Evolutionary conservation across 495 filamentous ascomycete species (phyloP), one percentile per base, ranked within the genome.

Genomic region (Neurospora sp.): DNA sequence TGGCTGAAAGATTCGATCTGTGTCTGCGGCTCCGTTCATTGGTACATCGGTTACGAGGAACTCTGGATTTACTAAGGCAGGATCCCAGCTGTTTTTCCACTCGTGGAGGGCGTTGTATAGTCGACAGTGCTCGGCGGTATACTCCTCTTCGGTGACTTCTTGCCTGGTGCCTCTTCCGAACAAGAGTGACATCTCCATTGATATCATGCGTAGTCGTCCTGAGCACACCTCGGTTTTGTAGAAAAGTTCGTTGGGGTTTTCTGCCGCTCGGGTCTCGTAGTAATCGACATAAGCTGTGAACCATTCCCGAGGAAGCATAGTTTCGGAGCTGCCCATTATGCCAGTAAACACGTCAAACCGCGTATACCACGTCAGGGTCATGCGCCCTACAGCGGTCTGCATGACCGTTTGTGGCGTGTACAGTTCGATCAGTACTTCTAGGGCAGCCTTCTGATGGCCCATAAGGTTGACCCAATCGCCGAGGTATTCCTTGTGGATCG

Each of bases 381-480:
- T 89, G 39, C 90, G 90, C 66, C 89, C 88, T 28, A 91, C 85
- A 38, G 90, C 85, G 39, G 88, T 89, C 74, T 91, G 83, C 82
- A 91, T 91, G 31, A 92, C 90, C 0, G 92, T 90, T 72, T 94
- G 85, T 2, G 94, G 93, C 1, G 91, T 93, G 74, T 92, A 92
- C 1, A 97, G 80, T 74, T 92, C 86, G 4, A 87, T 92, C 59
- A 99, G 85, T 74, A 99, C 87, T 70, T 92, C 88, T 77, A 92
- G 88, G 2, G 96, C 95, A 7, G 95, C 96, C 81, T 90, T 94
- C 81, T 97, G 94, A 81, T 99, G 96, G 39, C 93, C 92, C 78
- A 95, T 89, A 59, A 98, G 85, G 77, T 95, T 97, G 71, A 93
- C 88, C 93, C 93, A 98, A 78, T 99, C 96, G 10, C 96, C 96